Percentiles rank a stretch among this genome's conserved stretches.
phyloP scores from a whole-genome alignment of 139 green algal genomes.

The Coelastrella sp. region DNA sequence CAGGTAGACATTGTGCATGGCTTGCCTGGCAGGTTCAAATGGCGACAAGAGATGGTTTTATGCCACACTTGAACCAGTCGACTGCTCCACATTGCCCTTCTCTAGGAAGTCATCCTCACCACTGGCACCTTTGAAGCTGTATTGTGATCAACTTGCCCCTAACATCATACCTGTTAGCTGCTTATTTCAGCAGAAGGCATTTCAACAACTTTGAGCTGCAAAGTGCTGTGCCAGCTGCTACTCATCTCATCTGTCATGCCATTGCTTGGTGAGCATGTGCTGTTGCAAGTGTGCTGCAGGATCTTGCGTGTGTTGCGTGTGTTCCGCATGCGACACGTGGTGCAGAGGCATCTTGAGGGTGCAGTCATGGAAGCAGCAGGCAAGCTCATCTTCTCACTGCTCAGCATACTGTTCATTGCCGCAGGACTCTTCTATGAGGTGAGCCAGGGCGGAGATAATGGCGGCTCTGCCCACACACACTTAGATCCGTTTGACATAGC shows the following conservation, averaged over 20 bases:
- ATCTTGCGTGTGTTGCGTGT: constrained; percentile 42
- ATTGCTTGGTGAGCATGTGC: background rate
- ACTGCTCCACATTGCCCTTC: too few relatives aligned
- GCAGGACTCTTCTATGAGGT: constrained; percentile 55
- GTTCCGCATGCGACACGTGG: constrained; percentile 37
- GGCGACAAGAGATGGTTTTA: background rate
- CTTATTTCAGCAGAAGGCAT: background rate
- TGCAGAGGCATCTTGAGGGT: constrained; percentile 33
- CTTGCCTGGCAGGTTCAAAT: background rate
- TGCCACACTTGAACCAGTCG: background rate
- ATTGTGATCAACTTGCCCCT: too few relatives aligned
- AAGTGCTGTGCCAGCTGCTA: background rate
- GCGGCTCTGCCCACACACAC: too few relatives aligned
- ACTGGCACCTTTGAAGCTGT: too few relatives aligned
- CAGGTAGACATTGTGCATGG: background rate
- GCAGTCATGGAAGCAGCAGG: constrained; percentile 8
- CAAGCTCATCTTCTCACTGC: constrained; percentile 41
- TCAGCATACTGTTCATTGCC: constrained; percentile 53
- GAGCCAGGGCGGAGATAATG: background rate
- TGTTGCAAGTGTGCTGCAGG: background rate
- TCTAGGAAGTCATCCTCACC: too few relatives aligned
- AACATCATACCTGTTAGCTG: too few relatives aligned
- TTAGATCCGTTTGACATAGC: background rate
- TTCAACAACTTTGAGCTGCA: background rate
- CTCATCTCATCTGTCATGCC: background rate